phyloP scores from a whole-genome alignment of 805 yeast genomes.

The Candida nitratophila region DNA sequence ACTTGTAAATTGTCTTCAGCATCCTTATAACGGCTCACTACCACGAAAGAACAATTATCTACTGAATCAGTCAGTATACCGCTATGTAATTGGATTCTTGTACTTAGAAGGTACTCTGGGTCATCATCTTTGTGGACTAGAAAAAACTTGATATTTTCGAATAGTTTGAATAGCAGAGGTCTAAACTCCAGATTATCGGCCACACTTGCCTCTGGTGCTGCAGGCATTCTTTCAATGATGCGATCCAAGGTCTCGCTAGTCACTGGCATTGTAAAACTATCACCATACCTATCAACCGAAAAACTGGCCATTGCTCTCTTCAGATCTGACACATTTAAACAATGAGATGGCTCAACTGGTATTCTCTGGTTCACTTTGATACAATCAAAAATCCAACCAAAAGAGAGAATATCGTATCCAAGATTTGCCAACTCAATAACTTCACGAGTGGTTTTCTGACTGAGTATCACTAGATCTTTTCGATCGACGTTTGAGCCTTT shows the following conservation, averaged over 20 bases:
- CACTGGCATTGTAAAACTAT: slow-evolving; percentile 41
- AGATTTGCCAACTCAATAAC: slow-evolving; percentile 29
- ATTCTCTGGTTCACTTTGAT: slow-evolving; percentile 34
- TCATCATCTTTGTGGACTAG: not conserved
- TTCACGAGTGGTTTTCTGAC: slow-evolving; percentile 32
- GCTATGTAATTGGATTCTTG: slow-evolving; percentile 22
- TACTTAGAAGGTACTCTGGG: slow-evolving; percentile 16
- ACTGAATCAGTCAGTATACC: slow-evolving; percentile 30
- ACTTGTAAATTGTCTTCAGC: not conserved
- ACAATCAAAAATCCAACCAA: slow-evolving; percentile 72
- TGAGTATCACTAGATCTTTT: slow-evolving; percentile 24
- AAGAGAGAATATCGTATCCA: slow-evolving; percentile 57
- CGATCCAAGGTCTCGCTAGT: slow-evolving; percentile 16
- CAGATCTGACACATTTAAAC: slow-evolving; percentile 33
- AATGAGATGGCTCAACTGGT: slow-evolving; percentile 55
- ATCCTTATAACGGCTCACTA: slow-evolving; percentile 19
- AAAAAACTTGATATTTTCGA: slow-evolving; percentile 27
- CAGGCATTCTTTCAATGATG: slow-evolving; percentile 5
- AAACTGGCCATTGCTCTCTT: slow-evolving; percentile 17
- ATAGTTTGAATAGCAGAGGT: slow-evolving; percentile 14
- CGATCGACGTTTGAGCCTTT: slow-evolving; percentile 13
- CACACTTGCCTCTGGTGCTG: too few relatives aligned
- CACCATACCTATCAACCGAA: slow-evolving; percentile 55
- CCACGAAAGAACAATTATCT: slow-evolving; percentile 30
- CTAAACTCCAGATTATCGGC: not conserved